Conservation (phyloP, 768 basidiomycete genomes). For the Mycena polygramma region DNA sequence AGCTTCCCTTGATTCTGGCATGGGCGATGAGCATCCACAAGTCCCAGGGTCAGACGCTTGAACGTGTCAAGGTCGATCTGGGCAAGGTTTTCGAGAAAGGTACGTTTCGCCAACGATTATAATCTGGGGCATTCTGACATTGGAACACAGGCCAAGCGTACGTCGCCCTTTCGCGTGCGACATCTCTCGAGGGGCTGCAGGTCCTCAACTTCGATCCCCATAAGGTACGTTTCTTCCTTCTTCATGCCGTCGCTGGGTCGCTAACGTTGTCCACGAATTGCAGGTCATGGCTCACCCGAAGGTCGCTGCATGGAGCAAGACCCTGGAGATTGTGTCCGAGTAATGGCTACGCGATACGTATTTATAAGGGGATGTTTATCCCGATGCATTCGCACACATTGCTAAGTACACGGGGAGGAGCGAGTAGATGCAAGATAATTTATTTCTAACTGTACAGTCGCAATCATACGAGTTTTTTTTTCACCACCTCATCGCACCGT, state of each 20-base stretch:
- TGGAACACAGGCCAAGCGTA: conserved; percentile 84
- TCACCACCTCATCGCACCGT: no score
- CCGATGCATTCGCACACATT: conserved; percentile 4
- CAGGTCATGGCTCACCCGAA: conserved; percentile 82
- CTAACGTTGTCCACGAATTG: not conserved
- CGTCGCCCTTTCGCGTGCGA: conserved; percentile 91
- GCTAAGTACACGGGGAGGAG: not conserved
- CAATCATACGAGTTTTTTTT: not conserved
- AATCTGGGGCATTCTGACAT: conserved; percentile 8
- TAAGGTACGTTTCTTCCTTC: conserved; percentile 63
- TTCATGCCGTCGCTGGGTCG: not conserved
- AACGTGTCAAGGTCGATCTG: conserved; percentile 94
- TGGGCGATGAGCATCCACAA: conserved; percentile 99
- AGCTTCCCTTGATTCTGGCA: conserved; percentile 90
- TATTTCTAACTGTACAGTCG: not conserved
- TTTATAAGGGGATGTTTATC: not conserved
- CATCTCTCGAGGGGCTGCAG: conserved; percentile 86
- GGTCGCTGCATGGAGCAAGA: conserved; percentile 80
- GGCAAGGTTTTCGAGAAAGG: conserved; percentile 95
- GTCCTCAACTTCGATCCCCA: conserved; percentile 81
- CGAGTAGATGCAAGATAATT: not conserved
- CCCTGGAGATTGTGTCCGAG: conserved; percentile 64
- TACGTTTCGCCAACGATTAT: conserved; percentile 42
- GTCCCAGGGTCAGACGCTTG: conserved; percentile 96
- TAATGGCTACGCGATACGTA: not conserved